Evolutionary conservation across 2,329 filamentous ascomycete species (phyloP).

Genomic region (Chrysoporthe austroafricana): DNA sequence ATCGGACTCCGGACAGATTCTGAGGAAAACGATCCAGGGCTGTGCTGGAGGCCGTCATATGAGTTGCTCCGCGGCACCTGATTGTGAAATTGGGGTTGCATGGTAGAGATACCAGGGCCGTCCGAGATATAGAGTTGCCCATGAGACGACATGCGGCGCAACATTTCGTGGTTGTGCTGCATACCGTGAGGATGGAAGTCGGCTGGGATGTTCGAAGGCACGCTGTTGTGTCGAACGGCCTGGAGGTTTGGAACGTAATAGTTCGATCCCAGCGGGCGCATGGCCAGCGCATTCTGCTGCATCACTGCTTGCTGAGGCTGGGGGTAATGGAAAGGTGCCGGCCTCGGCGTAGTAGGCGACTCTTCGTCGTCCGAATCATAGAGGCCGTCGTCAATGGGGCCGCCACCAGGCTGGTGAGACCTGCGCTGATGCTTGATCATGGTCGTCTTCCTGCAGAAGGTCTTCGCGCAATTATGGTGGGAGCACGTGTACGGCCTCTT

Average conservation of each 20-base stretch:
- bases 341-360: slow-evolving; percentile 61
- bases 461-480: slow-evolving; percentile 65
- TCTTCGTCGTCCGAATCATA: slow-evolving; percentile 60
- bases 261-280: slow-evolving; percentile 34
- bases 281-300: slow-evolving; percentile 18
- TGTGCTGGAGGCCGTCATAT: slow-evolving; percentile 59
- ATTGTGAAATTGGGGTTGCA: slow-evolving; percentile 51
- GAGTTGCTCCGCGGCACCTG: slow-evolving; percentile 42
- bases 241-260: slow-evolving; percentile 52
- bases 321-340: slow-evolving; percentile 32
- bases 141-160: slow-evolving; percentile 48
- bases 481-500: slow-evolving; percentile 68
- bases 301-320: slow-evolving; percentile 16
- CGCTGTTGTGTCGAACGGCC: slow-evolving; percentile 50
- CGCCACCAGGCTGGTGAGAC: slow-evolving; percentile 62
- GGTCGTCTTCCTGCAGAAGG: slow-evolving; percentile 74
- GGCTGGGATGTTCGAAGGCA: slow-evolving; percentile 45
- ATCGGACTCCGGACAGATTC: slow-evolving; percentile 57
- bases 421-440: slow-evolving; percentile 70
- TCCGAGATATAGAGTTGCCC: slow-evolving; percentile 58
- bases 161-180: slow-evolving; percentile 39
- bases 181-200: slow-evolving; percentile 11
- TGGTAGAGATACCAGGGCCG: slow-evolving; percentile 65
- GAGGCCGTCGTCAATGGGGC: slow-evolving; percentile 59
- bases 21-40: slow-evolving; percentile 62